A percentile compares a stretch with the other conserved stretches of the same genome.
Evolutionary conservation across 1,284 basidiomycete genomes (phyloP).

Genomic region (Irpex sp.): DNA sequence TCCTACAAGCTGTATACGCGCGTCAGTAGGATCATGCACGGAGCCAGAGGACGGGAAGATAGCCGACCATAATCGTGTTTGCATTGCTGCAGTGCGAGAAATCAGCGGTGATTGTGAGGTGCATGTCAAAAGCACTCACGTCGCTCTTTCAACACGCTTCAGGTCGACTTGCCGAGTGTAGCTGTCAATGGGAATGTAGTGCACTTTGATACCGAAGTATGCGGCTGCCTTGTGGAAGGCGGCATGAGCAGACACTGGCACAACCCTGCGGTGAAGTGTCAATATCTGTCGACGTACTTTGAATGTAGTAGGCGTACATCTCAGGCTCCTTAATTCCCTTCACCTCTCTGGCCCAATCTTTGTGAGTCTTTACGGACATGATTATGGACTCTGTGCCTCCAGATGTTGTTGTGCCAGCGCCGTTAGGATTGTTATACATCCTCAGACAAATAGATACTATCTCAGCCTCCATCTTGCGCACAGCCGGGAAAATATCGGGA

Average conservation of each 20-base stretch:
- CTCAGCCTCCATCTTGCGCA: constrained; percentile 98
- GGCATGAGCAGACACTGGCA: constrained; percentile 86
- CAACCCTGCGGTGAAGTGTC: constrained; percentile 50
- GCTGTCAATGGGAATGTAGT: constrained; percentile 83
- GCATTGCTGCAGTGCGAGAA: constrained; percentile 47
- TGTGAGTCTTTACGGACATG: constrained; percentile 91
- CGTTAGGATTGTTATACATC: constrained; percentile 82
- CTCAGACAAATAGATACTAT: constrained; percentile 92
- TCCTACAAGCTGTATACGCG: constrained; percentile 67
- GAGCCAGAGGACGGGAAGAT: background rate
- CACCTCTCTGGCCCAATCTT: constrained; percentile 85
- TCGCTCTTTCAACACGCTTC: constrained; percentile 77
- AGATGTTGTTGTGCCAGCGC: constrained; percentile 89
- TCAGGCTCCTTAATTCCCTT: constrained; percentile 93
- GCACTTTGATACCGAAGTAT: constrained; percentile 92
- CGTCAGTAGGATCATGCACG: constrained; percentile 2
- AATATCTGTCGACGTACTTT: background rate
- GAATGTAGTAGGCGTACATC: constrained; percentile 54
- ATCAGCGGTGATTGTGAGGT: constrained; percentile 4
- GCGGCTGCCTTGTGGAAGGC: constrained; percentile 93
- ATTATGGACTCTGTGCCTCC: constrained; percentile 97
- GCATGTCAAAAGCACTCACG: constrained; percentile 46
- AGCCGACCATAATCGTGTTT: constrained; percentile 75
- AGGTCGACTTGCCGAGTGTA: constrained; percentile 81
- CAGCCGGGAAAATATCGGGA: constrained; percentile 92